Conservation (phyloP, 2,329 filamentous ascomycete genomes). For the Penicillium freii region DNA sequence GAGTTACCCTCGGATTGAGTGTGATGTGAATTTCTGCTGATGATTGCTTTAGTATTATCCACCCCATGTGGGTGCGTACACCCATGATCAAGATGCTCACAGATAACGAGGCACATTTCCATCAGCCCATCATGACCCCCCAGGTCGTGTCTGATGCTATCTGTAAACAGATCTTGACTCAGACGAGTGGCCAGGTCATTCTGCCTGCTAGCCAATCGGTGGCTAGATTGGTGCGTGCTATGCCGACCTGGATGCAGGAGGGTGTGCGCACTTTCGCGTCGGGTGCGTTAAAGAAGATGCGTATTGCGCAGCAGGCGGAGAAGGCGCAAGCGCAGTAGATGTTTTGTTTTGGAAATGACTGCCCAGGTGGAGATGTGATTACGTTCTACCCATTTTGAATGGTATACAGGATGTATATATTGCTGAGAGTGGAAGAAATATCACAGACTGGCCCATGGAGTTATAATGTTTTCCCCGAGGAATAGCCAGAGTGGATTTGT, state of each 20-base stretch:
- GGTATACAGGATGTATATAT: background rate
- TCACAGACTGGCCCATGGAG: no score
- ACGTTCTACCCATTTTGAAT: background rate
- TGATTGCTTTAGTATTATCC: conserved; percentile 27
- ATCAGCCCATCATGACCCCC: conserved; percentile 37
- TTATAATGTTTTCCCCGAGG: no score
- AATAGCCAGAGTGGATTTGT: no score
- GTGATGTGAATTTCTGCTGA: background rate
- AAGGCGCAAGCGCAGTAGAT: background rate
- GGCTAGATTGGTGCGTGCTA: conserved; percentile 30
- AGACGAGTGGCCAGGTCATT: conserved; percentile 51
- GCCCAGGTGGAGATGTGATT: background rate
- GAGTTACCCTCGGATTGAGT: background rate
- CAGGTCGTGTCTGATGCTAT: conserved; percentile 49
- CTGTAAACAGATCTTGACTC: conserved; percentile 51
- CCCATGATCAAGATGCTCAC: conserved; percentile 44
- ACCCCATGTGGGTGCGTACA: conserved; percentile 50
- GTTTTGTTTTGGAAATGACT: background rate
- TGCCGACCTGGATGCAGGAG: conserved; percentile 51
- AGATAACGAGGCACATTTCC: conserved; percentile 32
- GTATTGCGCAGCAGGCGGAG: conserved; percentile 22
- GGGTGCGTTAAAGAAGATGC: conserved; percentile 23
- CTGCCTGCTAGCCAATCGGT: conserved; percentile 41
- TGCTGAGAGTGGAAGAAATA: no score
- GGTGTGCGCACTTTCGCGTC: conserved; percentile 29